These are phyloP conservation scores for Pseudocercospora eumusae DNA, from an alignment of 2,329 filamentous ascomycete species.

Conservation along the genomic window DNA sequence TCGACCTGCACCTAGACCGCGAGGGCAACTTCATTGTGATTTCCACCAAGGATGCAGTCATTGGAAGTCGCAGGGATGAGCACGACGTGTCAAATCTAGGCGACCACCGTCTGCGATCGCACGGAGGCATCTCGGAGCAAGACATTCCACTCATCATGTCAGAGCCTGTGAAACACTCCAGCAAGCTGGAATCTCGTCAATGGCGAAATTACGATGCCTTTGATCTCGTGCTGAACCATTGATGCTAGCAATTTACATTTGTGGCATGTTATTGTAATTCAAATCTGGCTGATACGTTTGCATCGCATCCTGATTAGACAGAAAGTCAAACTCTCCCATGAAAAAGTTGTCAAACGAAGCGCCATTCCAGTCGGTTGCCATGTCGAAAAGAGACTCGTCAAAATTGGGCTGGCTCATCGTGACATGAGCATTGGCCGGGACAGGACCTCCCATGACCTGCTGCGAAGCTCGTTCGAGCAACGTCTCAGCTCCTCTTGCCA, in stretches of 20 bases:
- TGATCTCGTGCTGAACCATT: slow-evolving; percentile 43
- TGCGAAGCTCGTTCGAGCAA: slow-evolving; percentile 31
- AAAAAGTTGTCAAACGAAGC: slow-evolving; percentile 34
- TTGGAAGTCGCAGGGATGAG: slow-evolving; percentile 42
- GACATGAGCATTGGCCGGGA: slow-evolving; percentile 34
- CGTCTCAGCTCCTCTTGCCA: slow-evolving; percentile 33
- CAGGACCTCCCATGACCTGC: slow-evolving; percentile 23
- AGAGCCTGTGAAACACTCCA: slow-evolving; percentile 25
- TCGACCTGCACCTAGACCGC: slow-evolving; percentile 45
- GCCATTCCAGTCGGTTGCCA: slow-evolving; percentile 31
- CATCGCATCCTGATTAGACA: slow-evolving; percentile 33
- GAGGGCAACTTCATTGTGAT: slow-evolving; percentile 48
- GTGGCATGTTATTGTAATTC: slow-evolving; percentile 28
- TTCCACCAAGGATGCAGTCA: slow-evolving; percentile 41
- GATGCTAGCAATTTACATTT: slow-evolving; percentile 15
- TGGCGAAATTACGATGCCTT: slow-evolving; percentile 48
- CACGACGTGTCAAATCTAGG: slow-evolving; percentile 42
- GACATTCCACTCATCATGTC: slow-evolving; percentile 43
- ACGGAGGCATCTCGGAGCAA: slow-evolving; percentile 47
- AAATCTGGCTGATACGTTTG: slow-evolving; percentile 32
- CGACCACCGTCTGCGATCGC: slow-evolving; percentile 44
- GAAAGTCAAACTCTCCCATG: slow-evolving; percentile 38
- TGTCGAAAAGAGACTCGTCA: slow-evolving; percentile 35
- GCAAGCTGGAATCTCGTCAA: slow-evolving; percentile 15
- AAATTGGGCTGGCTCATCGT: slow-evolving; percentile 36